Evolutionary conservation across 495 filamentous ascomycete species (phyloP), one percentile per base, ranked within the genome.

Genomic region (Daldinia childiae): DNA sequence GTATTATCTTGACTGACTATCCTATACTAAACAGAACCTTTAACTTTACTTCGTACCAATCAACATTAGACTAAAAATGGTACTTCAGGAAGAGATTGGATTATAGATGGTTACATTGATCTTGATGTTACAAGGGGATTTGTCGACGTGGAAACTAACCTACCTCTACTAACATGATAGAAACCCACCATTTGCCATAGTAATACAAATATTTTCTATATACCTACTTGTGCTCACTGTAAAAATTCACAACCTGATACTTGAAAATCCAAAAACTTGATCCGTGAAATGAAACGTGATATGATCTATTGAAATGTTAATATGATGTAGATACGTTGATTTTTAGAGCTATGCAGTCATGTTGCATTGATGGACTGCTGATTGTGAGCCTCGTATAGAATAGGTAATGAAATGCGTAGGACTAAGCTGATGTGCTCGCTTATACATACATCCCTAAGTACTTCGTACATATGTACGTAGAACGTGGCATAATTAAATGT

Each of bases 1-100:
- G 65, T 32, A 62, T 54, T 34, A 34, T 45, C 12, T 12, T 29
- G 39, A 54, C 65, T 57, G 65, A 68, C 19, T 24, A 43, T 45
- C 24, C 24, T 36, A 48, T 38, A 0, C 34, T 17, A 54, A 30
- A 48, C 43, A 48, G 43, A 48, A 48, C 3, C 21, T 12, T 48
- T 12, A 6, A 48, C 0, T 5, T 9, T 21, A 11, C 9, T 11
- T 24, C 8, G 17, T 4, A 4, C 9, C 19, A 6, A 24, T 21
- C 7, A 24, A 24, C 9, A 21, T 3, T 17, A 17, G n/a, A 15
- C 17, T 41, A n/a, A n/a, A 17, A 41, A 17, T 41, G n/a, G 39
- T 41, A 41, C 17, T 17, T n/a, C 8, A 41, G 17, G 39, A 11
- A 2, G 39, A 17, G 39, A 17, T 48, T 14, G 8, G 43, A 12